Percentiles rank a stretch among this genome's conserved stretches.
Evolutionary conservation across 805 yeast species (phyloP).

Genomic region (Starmera quercuum): DNA sequence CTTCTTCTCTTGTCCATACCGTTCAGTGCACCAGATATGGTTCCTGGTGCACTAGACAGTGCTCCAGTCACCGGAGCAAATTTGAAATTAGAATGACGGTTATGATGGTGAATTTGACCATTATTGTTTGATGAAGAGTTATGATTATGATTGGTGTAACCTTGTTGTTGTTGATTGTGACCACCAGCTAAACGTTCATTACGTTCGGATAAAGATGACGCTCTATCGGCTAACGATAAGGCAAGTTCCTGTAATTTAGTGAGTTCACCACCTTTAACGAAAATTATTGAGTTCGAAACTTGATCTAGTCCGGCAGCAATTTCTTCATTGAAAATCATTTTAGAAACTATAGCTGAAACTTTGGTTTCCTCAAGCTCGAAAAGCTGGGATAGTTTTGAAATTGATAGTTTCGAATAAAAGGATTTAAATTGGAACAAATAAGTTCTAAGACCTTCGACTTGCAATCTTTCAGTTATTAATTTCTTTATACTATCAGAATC

Average conservation of each 20-base stretch:
- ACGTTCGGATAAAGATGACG: constrained; percentile 69
- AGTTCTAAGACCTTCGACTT: constrained; percentile 88
- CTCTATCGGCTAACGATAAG: constrained; percentile 74
- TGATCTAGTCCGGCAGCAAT: constrained; percentile 70
- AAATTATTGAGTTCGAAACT: constrained; percentile 51
- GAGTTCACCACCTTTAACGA: constrained; percentile 71
- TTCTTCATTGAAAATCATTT: constrained; percentile 74
- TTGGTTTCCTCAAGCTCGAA: constrained; percentile 55
- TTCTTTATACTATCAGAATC: constrained; percentile 57
- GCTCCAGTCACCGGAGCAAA: constrained; percentile 27
- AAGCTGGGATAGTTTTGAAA: constrained; percentile 52
- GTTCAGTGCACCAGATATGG: constrained; percentile 28
- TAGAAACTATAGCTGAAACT: constrained; percentile 58
- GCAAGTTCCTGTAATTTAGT: constrained; percentile 85
- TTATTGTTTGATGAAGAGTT: constrained; percentile 8
- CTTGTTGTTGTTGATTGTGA: constrained; percentile 43
- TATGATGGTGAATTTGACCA: constrained; percentile 16
- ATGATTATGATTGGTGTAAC: constrained; percentile 13
- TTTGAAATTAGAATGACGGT: constrained; percentile 20
- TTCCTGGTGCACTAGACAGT: constrained; percentile 24
- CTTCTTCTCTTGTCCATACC: constrained; percentile 27
- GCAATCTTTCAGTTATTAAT: constrained; percentile 74
- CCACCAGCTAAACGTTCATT: constrained; percentile 79
- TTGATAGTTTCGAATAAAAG: constrained; percentile 67
- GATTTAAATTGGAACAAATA: constrained; percentile 79